phyloP scores from a whole-genome alignment of 257 asterid genomes.

The Capsicum pubescens region DNA sequence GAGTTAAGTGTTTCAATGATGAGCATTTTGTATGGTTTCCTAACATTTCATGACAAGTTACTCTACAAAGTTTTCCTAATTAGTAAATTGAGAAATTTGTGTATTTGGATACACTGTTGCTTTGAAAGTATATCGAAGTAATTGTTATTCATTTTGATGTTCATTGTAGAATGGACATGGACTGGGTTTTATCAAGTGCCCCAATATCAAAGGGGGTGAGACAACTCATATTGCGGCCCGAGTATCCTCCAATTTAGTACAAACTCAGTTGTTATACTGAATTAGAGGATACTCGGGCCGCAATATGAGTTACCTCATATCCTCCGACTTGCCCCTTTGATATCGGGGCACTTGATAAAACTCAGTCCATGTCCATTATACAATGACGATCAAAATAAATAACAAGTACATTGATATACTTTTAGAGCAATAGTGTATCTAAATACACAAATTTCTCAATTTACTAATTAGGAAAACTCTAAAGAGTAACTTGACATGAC shows the following conservation, averaged over 20 bases:
- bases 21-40: no score
- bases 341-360: no score
- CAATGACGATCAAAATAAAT: slow-evolving; percentile 25
- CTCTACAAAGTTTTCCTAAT: no score
- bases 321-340: no score
- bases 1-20: no score
- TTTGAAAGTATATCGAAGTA: not conserved
- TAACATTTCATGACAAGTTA: no score
- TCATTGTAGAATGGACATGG: slow-evolving; percentile 40
- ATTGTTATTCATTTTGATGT: slow-evolving; percentile 22
- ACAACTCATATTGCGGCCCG: slow-evolving; percentile 69
- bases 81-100: not conserved
- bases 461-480: not conserved
- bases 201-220: slow-evolving; percentile 11
- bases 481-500: no score
- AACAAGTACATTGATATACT: not conserved
- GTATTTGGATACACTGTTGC: slow-evolving; percentile 2
- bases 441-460: not conserved
- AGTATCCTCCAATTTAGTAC: no score
- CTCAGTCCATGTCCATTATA: slow-evolving; percentile 39
- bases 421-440: not conserved
- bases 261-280: no score
- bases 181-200: slow-evolving; percentile 49
- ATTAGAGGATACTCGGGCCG: no score
- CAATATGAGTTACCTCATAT: no score